Evolutionary conservation across 371 early-diverging fungal species (phyloP), one percentile per base, ranked within the genome.

Genomic region (Syncephalastrum racemosum): DNA sequence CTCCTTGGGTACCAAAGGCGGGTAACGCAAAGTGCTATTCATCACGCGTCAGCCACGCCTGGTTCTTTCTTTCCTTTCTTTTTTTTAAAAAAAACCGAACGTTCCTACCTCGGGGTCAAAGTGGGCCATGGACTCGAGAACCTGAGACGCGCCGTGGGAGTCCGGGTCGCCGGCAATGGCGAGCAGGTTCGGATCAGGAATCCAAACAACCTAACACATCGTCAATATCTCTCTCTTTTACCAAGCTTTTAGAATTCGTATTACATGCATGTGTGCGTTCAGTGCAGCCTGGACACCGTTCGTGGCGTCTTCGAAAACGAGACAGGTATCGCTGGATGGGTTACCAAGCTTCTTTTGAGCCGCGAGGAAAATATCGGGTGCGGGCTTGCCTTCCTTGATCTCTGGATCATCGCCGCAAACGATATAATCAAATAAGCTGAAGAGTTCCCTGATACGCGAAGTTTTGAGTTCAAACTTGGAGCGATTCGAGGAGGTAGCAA

Each of bases 251-350:
- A n/a, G n/a, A n/a, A n/a, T n/a, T n/a, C n/a, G n/a, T n/a, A n/a
- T 63, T 75, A 80, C 85, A 56, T 84, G 82, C 95, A 95, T 94
- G 0, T 81, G 77, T 4, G 97, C 97, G 62, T 81, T 84, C 39
- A 84, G 68, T 4, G 83, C 97, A 4, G 96, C 95, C 58, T 87
- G 59, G 7, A 95, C 88, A 16, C 97, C 97, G 51, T 83, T 81
- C 3, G 80, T 69, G 5, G 96, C 87, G 62, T 97, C 96, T 67
- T 97, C 97, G 84, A 97, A 96, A 14, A 95, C 96, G 19, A 97
- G 75, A 67, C 94, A 94, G 22, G 80, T 77, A 5, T 75, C 75
- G 2, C 82, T 68, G 56, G 76, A 64, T 2, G 82, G 77, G 51
- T 69, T 66, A 41, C 79, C 81, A 16, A 83, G 54, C 50, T 74